Evolutionary conservation across 371 early-diverging fungal genomes (phyloP), one percentile per base, ranked within the genome.

Genomic region (Mortierella sp.): DNA sequence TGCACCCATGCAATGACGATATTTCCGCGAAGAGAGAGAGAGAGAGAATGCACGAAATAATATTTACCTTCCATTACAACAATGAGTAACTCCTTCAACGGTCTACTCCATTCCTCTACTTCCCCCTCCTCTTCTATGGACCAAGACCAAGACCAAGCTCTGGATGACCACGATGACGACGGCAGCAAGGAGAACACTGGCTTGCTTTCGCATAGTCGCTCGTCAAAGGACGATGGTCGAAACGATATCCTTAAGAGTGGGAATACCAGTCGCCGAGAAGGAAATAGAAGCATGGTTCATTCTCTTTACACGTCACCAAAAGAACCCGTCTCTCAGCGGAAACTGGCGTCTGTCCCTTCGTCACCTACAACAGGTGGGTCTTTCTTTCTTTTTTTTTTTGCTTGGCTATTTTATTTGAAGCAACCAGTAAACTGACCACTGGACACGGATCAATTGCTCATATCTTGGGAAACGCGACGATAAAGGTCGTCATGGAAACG

Each of bases 291-390:
- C 35, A 75, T 74, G 69, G 66, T 62, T 13, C 70, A 75, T 17
- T 75, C 76, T 5, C 31, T 76, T 1, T 76, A 76, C 34, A 61
- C 72, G 23, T 68, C 77, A 5, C 68, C 77, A 5, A 68, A 72
- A 29, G 53, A 55, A 15, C 7, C 67, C 9, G 23, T 54, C 13
- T 40, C 66, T 1, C 72, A 67, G 35, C 55, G 68, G 7, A 66
- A 64, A 31, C 68, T 68, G 45, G 42, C 72, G 7, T 72, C 77
- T 31, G 55, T 71, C 7, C 67, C 77, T 37, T 64, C 32, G 37
- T 62, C 70, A 22, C 66, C 76, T 22, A 55, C 61, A 31, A 42
- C 22, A 6, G 62, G 76, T 70, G 31, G 31, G 49, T 3, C 17
- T n/a, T 2, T n/a, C n/a, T 47, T 47, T 5, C 5, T 15, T 45